phyloP scores from a whole-genome alignment of 495 filamentous ascomycete species.

The Penicillium tannophilum region DNA sequence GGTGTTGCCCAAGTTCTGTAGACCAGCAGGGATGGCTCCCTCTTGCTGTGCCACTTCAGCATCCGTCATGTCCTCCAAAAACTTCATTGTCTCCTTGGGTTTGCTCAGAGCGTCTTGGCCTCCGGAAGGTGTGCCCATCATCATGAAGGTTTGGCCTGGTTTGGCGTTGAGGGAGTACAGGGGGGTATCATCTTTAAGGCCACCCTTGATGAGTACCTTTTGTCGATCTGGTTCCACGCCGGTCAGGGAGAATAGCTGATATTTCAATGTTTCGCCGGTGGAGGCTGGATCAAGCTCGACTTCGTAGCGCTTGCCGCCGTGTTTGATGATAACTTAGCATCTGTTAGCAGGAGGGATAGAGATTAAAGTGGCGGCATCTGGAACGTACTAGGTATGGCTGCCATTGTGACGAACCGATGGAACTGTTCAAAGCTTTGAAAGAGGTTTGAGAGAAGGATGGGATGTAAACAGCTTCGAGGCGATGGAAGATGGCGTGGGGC shows the following conservation, averaged over 20 bases:
- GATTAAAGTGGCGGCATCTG: not conserved
- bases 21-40: constrained; percentile 83
- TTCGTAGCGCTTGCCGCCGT: constrained; percentile 90
- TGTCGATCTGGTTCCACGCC: constrained; percentile 95
- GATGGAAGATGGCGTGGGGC: constrained; percentile 38
- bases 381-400: constrained; percentile 61
- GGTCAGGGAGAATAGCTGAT: constrained; percentile 90
- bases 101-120: constrained; percentile 61
- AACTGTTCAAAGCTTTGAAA: constrained; percentile 25
- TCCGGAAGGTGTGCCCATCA: constrained; percentile 88
- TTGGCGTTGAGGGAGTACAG: constrained; percentile 83
- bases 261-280: constrained; percentile 91
- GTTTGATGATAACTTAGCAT: constrained; percentile 82
- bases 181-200: constrained; percentile 91
- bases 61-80: constrained; percentile 97
- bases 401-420: constrained; percentile 47
- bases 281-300: constrained; percentile 85
- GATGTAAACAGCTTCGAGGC: constrained; percentile 35
- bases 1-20: constrained; percentile 94
- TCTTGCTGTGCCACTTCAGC: constrained; percentile 81
- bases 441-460: constrained; percentile 27
- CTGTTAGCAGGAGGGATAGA: constrained; percentile 31
- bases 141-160: constrained; percentile 85
- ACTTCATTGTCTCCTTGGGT: constrained; percentile 82
- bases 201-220: constrained; percentile 92